phyloP scores from a whole-genome alignment of 2,329 filamentous ascomycete species.

The Colletotrichum neosansevieriae region DNA sequence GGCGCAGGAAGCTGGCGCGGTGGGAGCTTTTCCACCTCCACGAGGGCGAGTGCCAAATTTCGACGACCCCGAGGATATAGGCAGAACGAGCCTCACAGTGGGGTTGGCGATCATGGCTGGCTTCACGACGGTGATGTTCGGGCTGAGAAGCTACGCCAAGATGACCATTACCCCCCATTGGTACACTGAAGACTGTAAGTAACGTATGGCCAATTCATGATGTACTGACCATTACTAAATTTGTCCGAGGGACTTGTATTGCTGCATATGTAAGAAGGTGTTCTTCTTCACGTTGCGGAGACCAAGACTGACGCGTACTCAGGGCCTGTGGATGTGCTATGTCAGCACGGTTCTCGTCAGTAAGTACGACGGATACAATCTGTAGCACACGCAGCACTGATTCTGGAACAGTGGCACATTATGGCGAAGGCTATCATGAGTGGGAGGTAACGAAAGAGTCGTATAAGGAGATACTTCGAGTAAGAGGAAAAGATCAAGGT shows the following conservation, averaged over 20 bases:
- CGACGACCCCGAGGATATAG: conserved; percentile 29
- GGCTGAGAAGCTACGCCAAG: conserved; percentile 8
- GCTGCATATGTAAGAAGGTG: not conserved
- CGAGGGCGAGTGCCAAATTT: conserved; percentile 41
- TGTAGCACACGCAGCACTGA: not conserved
- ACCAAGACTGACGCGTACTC: not conserved
- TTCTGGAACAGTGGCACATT: conserved; percentile 37
- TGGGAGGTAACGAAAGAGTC: conserved; percentile 41
- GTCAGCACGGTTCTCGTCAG: conserved; percentile 11
- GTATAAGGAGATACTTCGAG: conserved; percentile 33
- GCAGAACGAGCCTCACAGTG: conserved; percentile 1
- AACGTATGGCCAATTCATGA: rapidly evolving
- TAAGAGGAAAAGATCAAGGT: not conserved
- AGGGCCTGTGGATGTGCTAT: conserved; percentile 13
- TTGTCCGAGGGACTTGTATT: not conserved
- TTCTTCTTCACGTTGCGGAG: too few relatives aligned
- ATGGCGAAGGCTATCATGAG: conserved; percentile 41
- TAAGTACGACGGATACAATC: not conserved
- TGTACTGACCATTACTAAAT: not conserved
- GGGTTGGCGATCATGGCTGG: not conserved
- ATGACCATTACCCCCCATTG: not conserved
- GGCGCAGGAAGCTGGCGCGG: conserved; percentile 12
- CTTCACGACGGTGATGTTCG: not conserved
- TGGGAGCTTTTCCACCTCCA: conserved; percentile 37
- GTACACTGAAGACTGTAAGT: conserved; percentile 17